Evolutionary conservation across 495 filamentous ascomycete genomes (phyloP).

Genomic region (Penicillium parvum): DNA sequence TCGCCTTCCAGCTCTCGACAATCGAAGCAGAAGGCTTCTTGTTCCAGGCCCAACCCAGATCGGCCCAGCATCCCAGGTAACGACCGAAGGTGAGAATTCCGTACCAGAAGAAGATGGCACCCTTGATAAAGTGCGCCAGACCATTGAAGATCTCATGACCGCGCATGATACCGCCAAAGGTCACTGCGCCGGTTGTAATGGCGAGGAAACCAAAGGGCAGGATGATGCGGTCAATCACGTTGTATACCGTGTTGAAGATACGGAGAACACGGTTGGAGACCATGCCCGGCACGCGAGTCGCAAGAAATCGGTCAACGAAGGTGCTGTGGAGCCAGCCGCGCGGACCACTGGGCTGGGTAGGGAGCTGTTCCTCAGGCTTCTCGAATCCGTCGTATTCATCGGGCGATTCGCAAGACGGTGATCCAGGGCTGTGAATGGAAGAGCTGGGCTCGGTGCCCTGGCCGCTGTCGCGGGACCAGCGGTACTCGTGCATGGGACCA

Average conservation of each 20-base stretch:
- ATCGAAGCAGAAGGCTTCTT: constrained; percentile 61
- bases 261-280: constrained; percentile 59
- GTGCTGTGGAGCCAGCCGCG: constrained; percentile 44
- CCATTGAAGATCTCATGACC: constrained; percentile 69
- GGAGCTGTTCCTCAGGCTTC: constrained; percentile 48
- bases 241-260: constrained; percentile 54
- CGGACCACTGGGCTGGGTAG: constrained; percentile 24
- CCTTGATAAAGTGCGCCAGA: constrained; percentile 92
- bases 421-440: constrained; percentile 62
- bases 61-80: constrained; percentile 85
- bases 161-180: constrained; percentile 67
- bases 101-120: constrained; percentile 94
- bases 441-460: constrained; percentile 77
- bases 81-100: constrained; percentile 84
- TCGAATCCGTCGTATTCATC: constrained; percentile 52
- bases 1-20: constrained; percentile 55
- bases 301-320: constrained; percentile 44
- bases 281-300: constrained; percentile 48
- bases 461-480: constrained; percentile 82
- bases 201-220: constrained; percentile 61
- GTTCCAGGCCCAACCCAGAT: constrained; percentile 97
- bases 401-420: constrained; percentile 49
- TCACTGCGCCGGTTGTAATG: constrained; percentile 59
- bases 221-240: constrained; percentile 56
- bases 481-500: constrained; percentile 43